Base-by-base conservation (phyloP, 192 early-diverging fungal species). In the Paraglomus occultum region DNA sequence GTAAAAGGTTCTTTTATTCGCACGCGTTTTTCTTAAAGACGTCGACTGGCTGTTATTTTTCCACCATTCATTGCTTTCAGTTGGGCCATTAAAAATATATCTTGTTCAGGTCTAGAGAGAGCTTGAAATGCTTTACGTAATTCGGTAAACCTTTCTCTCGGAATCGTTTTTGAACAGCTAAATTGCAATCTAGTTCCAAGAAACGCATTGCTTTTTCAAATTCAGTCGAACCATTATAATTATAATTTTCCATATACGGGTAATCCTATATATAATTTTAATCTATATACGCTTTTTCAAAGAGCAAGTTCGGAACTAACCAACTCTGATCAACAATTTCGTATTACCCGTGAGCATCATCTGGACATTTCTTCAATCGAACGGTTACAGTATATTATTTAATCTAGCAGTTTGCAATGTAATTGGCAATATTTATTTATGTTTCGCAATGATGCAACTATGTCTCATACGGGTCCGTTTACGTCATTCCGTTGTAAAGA, bases 131-230 rank as follows among this genome's bases (percentile, higher is more conserved):
- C 46, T 18, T 45, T 45, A 18, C 18, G 42, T 64, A 64, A 47
- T 64, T 64, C 46, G 17, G 62, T 45, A 64, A 64, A 64, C 62
- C 18, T 48, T 48, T 64, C 62, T 64, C 6, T 47, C 1, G 42
- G 45, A 48, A 64, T 18, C 46, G 1, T 64, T 64, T 47, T 48
- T 48, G 17, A 42, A 17, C 53, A 55, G 18, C n/a, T 17, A 55
- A 55, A 18, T 18, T 17, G 17, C 53, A 55, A 55, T 6, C 10
- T 42, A 64, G 0, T 8, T 60, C 58, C 9, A 60, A 40, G 58
- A 60, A 60, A 40, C 38, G 38, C 0, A 60, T 60, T 23, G 40
- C 58, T 14, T 60, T 60, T 60, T 60, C 58, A 55, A 18, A 55
- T 55, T 55, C 53, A 0, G 53, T 55, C 0, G 53, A 55, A 55